Base-by-base conservation (phyloP, 306 rosid species). In the Ochetophila trinervis region DNA sequence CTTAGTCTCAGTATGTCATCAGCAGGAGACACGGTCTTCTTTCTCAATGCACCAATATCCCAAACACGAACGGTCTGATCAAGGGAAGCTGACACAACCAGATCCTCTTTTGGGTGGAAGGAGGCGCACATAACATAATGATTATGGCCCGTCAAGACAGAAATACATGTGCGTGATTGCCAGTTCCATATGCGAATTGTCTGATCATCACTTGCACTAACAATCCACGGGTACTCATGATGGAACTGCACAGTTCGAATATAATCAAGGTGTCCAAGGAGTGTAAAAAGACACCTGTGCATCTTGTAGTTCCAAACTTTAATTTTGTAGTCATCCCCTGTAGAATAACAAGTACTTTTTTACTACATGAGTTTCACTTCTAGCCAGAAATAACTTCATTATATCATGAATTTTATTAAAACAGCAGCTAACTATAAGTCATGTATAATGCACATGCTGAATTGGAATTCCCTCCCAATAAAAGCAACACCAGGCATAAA, bases 311-410 rank as follows among this genome's bases (percentile, higher is more conserved):
- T 90, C 97, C 97, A 90, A 53, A 90, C 97, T 68, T 90, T 90
- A 71, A 90, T 90, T 88, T 90, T 90, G 87, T 90, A 90, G 76
- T 90, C 97, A 83, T 90, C 97, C 85, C 97, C 97, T 90, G 88
- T 40, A 72, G 67, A 11, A 19, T 16, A 69, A 14, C 24, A 60
- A 24, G 45, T 11, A 40, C 10, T 40, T 40, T 40, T 2, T 40
- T 40, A 40, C 2, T 10, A 3, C 15, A 10, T 10, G 45, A 40
- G 12, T 8, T 40, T 40, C 12, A 9, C 14, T 40, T 40, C 12
- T 40, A 67, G 44, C 65, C 8, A 61, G 50, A n/a, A 55, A 40
- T 57, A 4, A 61, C 61, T 24, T 55, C 14, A 12, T 40, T 40
- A 12, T 40, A 9, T 8, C 45, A 40, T 40, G 45, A 6, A 40